Conservation (phyloP, 2,329 filamentous ascomycete species). For the Monosporascus cannonballus region DNA sequence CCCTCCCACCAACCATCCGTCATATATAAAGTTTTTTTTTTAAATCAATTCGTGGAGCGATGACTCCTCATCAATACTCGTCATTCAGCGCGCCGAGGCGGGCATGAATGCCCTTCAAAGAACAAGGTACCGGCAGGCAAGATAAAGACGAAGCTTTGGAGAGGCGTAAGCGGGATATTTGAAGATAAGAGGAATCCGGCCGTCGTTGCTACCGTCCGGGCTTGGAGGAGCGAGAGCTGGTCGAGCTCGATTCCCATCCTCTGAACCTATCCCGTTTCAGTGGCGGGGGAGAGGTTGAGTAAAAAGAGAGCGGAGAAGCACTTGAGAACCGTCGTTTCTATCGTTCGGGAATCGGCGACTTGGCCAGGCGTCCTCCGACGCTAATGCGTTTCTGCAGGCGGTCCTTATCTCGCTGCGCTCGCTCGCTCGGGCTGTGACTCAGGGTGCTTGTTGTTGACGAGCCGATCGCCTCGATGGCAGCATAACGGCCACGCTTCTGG, state of each 20-base stretch:
- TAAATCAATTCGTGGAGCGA: background rate
- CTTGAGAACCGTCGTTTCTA: slow-evolving; percentile 29
- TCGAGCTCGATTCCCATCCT: background rate
- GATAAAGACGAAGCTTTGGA: background rate
- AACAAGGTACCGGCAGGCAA: background rate
- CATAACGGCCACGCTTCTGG: slow-evolving; percentile 56
- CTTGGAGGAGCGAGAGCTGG: slow-evolving; percentile 11
- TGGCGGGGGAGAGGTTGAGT: background rate
- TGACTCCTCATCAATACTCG: background rate
- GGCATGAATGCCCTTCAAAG: background rate
- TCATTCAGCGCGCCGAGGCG: background rate
- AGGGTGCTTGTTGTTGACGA: slow-evolving; percentile 47
- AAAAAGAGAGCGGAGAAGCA: slow-evolving; percentile 10
- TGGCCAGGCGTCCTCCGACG: slow-evolving; percentile 66
- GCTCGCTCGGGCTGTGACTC: slow-evolving; percentile 36
- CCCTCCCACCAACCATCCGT: background rate
- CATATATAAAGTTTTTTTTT: background rate
- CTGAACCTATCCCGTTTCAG: background rate
- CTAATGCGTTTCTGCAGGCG: slow-evolving; percentile 74
- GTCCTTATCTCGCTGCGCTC: slow-evolving; percentile 57
- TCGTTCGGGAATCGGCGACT: slow-evolving; percentile 54
- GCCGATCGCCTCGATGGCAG: slow-evolving; percentile 32
- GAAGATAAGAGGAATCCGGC: background rate
- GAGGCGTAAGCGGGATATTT: background rate
- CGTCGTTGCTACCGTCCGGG: background rate